A percentile compares a stretch with the other conserved stretches of the same genome.
Conservation (phyloP, 306 rosid species). For the Dalbergia oliveri region DNA sequence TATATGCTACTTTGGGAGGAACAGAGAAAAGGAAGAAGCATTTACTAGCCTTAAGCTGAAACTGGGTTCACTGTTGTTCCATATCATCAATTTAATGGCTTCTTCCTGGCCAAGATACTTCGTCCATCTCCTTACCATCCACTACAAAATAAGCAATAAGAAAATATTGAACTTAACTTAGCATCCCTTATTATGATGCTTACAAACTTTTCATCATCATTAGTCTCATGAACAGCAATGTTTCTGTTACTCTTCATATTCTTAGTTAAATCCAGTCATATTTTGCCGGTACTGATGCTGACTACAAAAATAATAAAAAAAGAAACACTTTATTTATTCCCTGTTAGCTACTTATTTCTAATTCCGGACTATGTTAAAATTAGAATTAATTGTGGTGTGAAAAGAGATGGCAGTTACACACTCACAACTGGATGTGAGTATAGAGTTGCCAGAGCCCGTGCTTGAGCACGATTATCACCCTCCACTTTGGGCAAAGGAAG, state of each 20-base stretch:
- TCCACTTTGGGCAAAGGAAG: conserved; percentile 88
- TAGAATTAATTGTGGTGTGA: conserved; percentile 14
- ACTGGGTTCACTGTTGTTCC: conserved; percentile 90
- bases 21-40: conserved; percentile 31
- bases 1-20: conserved; percentile 27
- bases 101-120: conserved; percentile 87
- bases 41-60: conserved; percentile 78
- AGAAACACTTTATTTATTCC: not conserved
- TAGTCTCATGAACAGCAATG: not conserved
- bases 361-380: conserved; percentile 29
- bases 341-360: not conserved
- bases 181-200: conserved; percentile 10
- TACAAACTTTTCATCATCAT: not conserved
- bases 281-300: conserved; percentile 6
- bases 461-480: conserved; percentile 88
- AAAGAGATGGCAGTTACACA: conserved; percentile 23
- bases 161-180: conserved; percentile 28
- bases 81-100: conserved; percentile 77
- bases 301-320: not conserved
- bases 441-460: conserved; percentile 85
- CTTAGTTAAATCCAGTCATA: conserved; percentile 7
- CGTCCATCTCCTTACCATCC: conserved; percentile 93
- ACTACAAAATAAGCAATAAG: conserved; percentile 55
- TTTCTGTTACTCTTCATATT: conserved; percentile 7
- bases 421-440: conserved; percentile 92